Conservation (phyloP, 805 yeast species). For the Saccharomycopsis microspora region DNA sequence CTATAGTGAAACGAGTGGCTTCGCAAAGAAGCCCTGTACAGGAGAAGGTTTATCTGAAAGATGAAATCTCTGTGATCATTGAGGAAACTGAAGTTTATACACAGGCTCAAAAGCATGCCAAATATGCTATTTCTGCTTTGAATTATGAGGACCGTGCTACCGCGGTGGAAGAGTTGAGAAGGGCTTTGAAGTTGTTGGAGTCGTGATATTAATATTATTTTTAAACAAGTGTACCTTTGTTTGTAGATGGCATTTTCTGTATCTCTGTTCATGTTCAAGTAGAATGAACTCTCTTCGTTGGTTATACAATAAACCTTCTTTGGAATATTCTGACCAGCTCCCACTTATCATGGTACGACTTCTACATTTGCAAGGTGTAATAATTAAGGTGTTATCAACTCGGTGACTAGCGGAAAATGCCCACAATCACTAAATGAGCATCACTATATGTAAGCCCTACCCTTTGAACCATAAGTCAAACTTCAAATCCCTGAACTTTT, state of each 20-base stretch:
- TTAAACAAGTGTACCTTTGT: not conserved
- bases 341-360: too few relatives aligned
- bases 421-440: too few relatives aligned
- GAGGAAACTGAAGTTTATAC: constrained; percentile 44
- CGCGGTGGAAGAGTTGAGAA: constrained; percentile 45
- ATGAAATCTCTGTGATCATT: constrained; percentile 38
- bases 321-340: too few relatives aligned
- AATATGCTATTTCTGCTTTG: constrained; percentile 68
- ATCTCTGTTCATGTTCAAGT: not conserved
- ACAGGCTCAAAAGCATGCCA: constrained; percentile 57
- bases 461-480: too few relatives aligned
- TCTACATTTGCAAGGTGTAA: too few relatives aligned
- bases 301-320: not conserved
- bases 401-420: too few relatives aligned
- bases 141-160: constrained; percentile 66
- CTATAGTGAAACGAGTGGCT: not conserved
- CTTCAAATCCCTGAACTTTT: too few relatives aligned
- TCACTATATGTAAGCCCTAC: too few relatives aligned
- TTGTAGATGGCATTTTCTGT: not conserved
- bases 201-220: not conserved
- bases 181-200: constrained; percentile 9
- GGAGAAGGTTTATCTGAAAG: constrained; percentile 17
- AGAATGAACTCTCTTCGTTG: too few relatives aligned
- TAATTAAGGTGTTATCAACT: too few relatives aligned
- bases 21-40: not conserved